phyloP scores from a whole-genome alignment of 2,329 filamentous ascomycete species.

The Herpotrichia juniperi region DNA sequence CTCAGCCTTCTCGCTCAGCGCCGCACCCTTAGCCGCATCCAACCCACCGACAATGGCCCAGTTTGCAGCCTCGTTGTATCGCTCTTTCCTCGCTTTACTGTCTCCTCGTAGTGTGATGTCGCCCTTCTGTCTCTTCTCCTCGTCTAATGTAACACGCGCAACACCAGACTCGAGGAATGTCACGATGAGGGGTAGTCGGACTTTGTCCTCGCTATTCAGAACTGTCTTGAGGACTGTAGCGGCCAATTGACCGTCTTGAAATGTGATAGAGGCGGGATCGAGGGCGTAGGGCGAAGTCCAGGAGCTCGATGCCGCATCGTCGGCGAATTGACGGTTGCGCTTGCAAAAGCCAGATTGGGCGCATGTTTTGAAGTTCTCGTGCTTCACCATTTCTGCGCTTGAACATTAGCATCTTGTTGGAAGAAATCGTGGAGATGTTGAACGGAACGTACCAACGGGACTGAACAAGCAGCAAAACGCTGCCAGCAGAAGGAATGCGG shows the following conservation, averaged over 20 bases:
- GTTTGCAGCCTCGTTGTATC: slow-evolving; percentile 89
- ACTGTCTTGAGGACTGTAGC: slow-evolving; percentile 84
- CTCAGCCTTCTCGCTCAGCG: slow-evolving; percentile 69
- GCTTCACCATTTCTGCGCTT: slow-evolving; percentile 78
- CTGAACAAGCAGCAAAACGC: slow-evolving; percentile 41
- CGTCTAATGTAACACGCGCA: slow-evolving; percentile 86
- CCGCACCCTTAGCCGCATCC: slow-evolving; percentile 72
- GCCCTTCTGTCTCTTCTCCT: slow-evolving; percentile 86
- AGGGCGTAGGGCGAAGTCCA: slow-evolving; percentile 86
- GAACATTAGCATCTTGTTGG: slow-evolving; percentile 14
- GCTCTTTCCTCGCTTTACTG: slow-evolving; percentile 84
- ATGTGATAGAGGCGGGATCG: slow-evolving; percentile 71
- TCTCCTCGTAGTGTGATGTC: slow-evolving; percentile 86
- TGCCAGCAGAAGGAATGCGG: slow-evolving; percentile 45
- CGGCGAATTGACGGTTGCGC: slow-evolving; percentile 88
- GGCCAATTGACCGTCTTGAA: slow-evolving; percentile 80
- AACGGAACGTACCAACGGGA: slow-evolving; percentile 41
- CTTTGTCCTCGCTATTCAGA: slow-evolving; percentile 67
- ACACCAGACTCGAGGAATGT: slow-evolving; percentile 90
- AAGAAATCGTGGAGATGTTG: slow-evolving; percentile 1
- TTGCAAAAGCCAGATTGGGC: slow-evolving; percentile 96
- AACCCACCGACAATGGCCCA: slow-evolving; percentile 87
- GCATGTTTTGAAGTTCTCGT: slow-evolving; percentile 97
- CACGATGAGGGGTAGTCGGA: slow-evolving; percentile 81
- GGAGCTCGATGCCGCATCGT: slow-evolving; percentile 70